Conservation (phyloP, 1,139 yeast species). For the Taphrina pruni region DNA sequence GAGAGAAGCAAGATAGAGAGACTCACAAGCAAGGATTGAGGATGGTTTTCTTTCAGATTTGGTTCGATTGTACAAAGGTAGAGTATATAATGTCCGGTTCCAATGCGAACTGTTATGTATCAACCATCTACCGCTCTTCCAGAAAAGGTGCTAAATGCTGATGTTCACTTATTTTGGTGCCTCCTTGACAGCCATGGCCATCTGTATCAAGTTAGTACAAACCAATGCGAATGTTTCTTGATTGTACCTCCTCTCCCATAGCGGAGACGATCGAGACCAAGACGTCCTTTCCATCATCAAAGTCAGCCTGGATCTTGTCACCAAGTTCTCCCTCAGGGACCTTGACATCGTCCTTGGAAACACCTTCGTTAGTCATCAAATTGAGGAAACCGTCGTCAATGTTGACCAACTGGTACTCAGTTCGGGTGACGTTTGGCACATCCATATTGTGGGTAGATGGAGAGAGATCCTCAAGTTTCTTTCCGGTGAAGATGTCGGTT, state of each 20-base stretch:
- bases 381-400: constrained; percentile 98
- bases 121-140: constrained; percentile 12
- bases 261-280: constrained; percentile 94
- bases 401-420: constrained; percentile 60
- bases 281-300: constrained; percentile 97
- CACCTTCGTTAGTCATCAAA: constrained; percentile 96
- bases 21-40: neutral
- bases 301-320: constrained; percentile 85
- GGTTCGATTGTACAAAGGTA: constrained; percentile 28
- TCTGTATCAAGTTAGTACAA: constrained; percentile 11
- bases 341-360: constrained; percentile 98
- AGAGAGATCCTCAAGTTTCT: constrained; percentile 99
- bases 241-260: constrained; percentile 85
- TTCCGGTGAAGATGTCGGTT: constrained; percentile 97
- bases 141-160: constrained; percentile 8
- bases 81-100: constrained; percentile 20
- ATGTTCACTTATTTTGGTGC: constrained; percentile 28
- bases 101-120: constrained; percentile 14
- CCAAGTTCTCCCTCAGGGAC: constrained; percentile 98
- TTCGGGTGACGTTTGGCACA: constrained; percentile 81
- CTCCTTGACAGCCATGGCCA: constrained; percentile 40
- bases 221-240: neutral
- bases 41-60: constrained; percentile 19
- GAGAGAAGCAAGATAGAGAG: neutral
- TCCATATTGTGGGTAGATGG: constrained; percentile 99